These are phyloP conservation scores for Neurospora sp. DNA, from an alignment of 495 filamentous ascomycete genomes.

Conservation along the genomic window DNA sequence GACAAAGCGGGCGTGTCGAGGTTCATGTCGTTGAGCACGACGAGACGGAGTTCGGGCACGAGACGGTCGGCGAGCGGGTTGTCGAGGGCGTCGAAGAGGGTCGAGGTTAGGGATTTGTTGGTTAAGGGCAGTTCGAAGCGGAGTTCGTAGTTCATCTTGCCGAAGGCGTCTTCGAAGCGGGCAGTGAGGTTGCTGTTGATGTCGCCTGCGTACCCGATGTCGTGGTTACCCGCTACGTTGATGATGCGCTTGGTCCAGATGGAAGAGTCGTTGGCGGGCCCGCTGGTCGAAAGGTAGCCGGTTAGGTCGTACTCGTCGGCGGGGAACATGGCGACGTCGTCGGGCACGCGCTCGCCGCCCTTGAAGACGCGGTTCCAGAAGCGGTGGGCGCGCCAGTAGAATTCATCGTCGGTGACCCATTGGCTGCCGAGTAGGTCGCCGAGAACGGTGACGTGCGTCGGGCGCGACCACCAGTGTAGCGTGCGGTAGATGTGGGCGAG, in stretches of 20 bases:
- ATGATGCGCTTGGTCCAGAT: slow-evolving; percentile 69
- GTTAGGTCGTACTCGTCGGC: slow-evolving; percentile 39
- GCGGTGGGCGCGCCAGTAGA: slow-evolving; percentile 54
- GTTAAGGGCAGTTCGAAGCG: slow-evolving; percentile 52
- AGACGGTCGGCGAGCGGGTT: slow-evolving; percentile 31
- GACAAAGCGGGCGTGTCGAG: slow-evolving; percentile 73
- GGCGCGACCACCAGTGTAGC: slow-evolving; percentile 65
- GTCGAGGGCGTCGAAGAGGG: slow-evolving; percentile 23
- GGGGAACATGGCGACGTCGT: slow-evolving; percentile 44
- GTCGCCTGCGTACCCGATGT: slow-evolving; percentile 92
- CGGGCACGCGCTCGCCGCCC: slow-evolving; percentile 55
- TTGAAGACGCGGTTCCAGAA: slow-evolving; percentile 79
- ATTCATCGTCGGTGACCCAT: slow-evolving; percentile 84
- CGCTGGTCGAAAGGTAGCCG: slow-evolving; percentile 38
- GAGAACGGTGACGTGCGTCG: slow-evolving; percentile 81
- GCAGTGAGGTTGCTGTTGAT: slow-evolving; percentile 58
- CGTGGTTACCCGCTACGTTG: slow-evolving; percentile 88
- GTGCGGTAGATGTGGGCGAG: slow-evolving; percentile 89
- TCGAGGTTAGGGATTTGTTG: slow-evolving; percentile 19
- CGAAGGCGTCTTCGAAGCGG: slow-evolving; percentile 75
- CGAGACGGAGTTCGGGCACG: slow-evolving; percentile 59
- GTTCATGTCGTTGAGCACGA: slow-evolving; percentile 85
- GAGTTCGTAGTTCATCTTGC: slow-evolving; percentile 78
- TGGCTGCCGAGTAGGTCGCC: slow-evolving; percentile 94
- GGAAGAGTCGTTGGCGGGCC: slow-evolving; percentile 30